Base-by-base conservation (phyloP, 1,284 basidiomycete species). In the Porogramme epimiltina region DNA sequence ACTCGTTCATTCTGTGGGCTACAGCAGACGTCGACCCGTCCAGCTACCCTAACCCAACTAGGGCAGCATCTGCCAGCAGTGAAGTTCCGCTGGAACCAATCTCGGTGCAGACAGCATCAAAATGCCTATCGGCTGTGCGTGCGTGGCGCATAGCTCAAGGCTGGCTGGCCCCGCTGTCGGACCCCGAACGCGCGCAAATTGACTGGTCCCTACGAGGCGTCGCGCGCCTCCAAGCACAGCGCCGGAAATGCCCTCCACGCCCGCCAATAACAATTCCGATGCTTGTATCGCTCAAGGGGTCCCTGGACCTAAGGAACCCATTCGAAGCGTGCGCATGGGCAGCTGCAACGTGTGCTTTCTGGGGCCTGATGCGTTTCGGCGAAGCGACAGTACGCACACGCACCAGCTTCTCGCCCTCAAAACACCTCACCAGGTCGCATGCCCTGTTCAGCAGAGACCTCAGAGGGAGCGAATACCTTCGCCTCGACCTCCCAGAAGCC, bases 131-230 rank as follows among this genome's bases (percentile, higher is more conserved):
- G 4, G 72, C 61, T 0, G 56, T 74, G 2, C 42, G 67, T 0
- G 70, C 70, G 1, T 74, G 71, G 70, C 72, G 73, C 51, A 45
- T 72, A 0, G 65, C 58, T 0, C 72, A 73, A 55, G 71, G 69
- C 1, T 73, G 70, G 70, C 66, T 63, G 23, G 43, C 49, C 3
- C 62, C 60, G 2, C n/a, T 60, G 42, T 3, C 67, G 0, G 58
- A 63, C 8, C 46, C 44, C 3, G 53, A 68, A 5, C 41, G 42
- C 0, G 47, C 51, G 3, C 45, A 45, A 2, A 68, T 73, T 26
- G 49, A 61, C 6, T 70, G 55, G 54, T 69, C 64, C 1, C 46
- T 71, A 1, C 56, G 66, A 0, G 69, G 70, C 5, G 42, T 71
- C 11, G 58, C 41, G 6, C 63, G 61, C 26, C 19, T 68, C 0